These are phyloP conservation scores for Penicillium sclerotiorum DNA, from an alignment of 2,329 filamentous ascomycete species.

Conservation along the genomic window DNA sequence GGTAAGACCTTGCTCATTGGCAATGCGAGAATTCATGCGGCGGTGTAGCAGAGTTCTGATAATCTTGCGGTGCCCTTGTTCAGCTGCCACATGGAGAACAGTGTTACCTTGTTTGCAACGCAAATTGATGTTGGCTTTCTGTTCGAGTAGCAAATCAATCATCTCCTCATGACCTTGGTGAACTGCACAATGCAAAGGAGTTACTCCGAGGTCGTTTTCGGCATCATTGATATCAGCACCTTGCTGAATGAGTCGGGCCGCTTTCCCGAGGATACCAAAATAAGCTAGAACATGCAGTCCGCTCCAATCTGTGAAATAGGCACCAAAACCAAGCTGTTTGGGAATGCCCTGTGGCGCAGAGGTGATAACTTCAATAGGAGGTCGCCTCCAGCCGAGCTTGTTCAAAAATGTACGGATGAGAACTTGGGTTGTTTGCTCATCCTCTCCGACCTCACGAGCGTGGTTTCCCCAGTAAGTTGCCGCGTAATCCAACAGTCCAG, in stretches of 20 bases:
- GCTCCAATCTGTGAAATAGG: slow-evolving; percentile 33
- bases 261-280: slow-evolving; percentile 30
- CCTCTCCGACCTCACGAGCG: slow-evolving; percentile 29
- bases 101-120: slow-evolving; percentile 31
- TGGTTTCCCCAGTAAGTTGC: slow-evolving; percentile 35
- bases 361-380: slow-evolving; percentile 18
- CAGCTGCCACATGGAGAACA: slow-evolving; percentile 32
- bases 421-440: slow-evolving; percentile 35
- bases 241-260: slow-evolving; percentile 29
- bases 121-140: slow-evolving; percentile 29
- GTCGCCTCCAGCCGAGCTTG: slow-evolving; percentile 34
- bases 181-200: slow-evolving; percentile 34
- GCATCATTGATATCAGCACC: slow-evolving; percentile 25
- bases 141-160: slow-evolving; percentile 31
- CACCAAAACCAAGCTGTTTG: slow-evolving; percentile 26
- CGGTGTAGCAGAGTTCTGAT: slow-evolving; percentile 28
- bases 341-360: slow-evolving; percentile 18
- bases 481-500: slow-evolving; percentile 28
- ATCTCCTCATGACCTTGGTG: slow-evolving; percentile 34
- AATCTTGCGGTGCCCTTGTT: slow-evolving; percentile 28
- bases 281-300: slow-evolving; percentile 32
- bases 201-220: slow-evolving; percentile 29
- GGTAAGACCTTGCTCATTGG: slow-evolving; percentile 23
- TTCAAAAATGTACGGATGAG: slow-evolving; percentile 37
- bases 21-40: slow-evolving; percentile 18